Evolutionary conservation across 1,284 basidiomycete species (phyloP).

Genomic region (Meripilus lineatus): DNA sequence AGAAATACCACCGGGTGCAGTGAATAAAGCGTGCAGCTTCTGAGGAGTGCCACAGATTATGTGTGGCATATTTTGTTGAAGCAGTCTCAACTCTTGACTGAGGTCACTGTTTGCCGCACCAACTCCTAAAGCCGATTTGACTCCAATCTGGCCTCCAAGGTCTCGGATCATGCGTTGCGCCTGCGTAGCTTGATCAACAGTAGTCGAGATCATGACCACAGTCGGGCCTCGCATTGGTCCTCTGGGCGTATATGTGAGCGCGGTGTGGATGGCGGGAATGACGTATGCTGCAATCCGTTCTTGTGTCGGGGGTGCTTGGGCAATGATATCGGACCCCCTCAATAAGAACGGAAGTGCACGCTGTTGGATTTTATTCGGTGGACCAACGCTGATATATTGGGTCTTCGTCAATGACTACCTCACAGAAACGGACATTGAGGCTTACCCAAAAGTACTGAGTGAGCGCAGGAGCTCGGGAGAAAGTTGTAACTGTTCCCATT

Average conservation of each 20-base stretch:
- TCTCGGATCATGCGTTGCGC: constrained; percentile 97
- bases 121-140: constrained; percentile 83
- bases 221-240: constrained; percentile 72
- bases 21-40: constrained; percentile 91
- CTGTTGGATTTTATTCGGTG: constrained; percentile 98
- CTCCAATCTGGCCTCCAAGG: constrained; percentile 86
- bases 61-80: constrained; percentile 91
- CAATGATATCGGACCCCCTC: constrained; percentile 92
- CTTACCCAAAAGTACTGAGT: constrained; percentile 90
- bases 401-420: too few species aligned
- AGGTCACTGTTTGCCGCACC: constrained; percentile 67
- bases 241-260: constrained; percentile 54
- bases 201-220: constrained; percentile 93
- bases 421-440: constrained; percentile 12
- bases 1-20: constrained; percentile 66
- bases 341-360: constrained; percentile 93
- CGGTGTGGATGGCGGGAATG: constrained; percentile 88
- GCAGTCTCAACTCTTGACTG: constrained; percentile 71
- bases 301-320: constrained; percentile 97
- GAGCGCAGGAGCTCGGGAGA: constrained; percentile 86
- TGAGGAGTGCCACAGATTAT: constrained; percentile 97
- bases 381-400: constrained; percentile 70
- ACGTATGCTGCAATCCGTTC: constrained; percentile 97
- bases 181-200: constrained; percentile 97
- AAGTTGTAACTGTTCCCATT: constrained; percentile 93